These are phyloP conservation scores for Colletotrichum sp. DNA, from an alignment of 2,329 filamentous ascomycete species.

Conservation along the genomic window DNA sequence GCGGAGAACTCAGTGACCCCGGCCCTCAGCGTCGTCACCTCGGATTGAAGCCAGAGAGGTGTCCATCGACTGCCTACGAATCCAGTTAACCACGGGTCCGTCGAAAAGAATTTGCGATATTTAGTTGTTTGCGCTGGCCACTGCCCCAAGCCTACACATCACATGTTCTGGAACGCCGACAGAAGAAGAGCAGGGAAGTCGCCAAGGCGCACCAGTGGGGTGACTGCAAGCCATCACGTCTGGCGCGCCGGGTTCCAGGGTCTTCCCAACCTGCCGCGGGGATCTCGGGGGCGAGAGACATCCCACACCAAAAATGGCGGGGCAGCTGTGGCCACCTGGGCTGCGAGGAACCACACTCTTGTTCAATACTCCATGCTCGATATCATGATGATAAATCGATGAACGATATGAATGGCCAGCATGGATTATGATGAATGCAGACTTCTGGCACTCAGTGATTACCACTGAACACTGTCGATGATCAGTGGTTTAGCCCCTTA, in stretches of 20 bases:
- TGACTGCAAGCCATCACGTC: not conserved
- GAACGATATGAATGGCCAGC: not conserved
- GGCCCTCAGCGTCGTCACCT: not conserved
- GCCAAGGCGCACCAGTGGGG: constrained; percentile 7
- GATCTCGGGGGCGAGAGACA: constrained; percentile 17
- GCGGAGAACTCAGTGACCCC: constrained; percentile 5
- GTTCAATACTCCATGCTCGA: not conserved
- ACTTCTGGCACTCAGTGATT: not conserved
- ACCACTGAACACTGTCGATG: not conserved
- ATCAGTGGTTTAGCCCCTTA: not conserved
- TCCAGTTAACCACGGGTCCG: not conserved
- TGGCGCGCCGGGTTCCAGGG: constrained; percentile 1
- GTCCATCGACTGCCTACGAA: not conserved
- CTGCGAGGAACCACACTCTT: not conserved
- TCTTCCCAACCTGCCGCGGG: not conserved
- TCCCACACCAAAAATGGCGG: not conserved
- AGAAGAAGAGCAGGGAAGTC: not conserved
- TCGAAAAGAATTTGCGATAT: not conserved
- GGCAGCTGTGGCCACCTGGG: not conserved
- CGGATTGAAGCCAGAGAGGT: not conserved
- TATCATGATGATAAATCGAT: not conserved
- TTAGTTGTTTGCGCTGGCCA: not conserved
- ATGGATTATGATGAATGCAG: not conserved
- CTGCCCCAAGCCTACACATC: not conserved
- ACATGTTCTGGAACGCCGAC: not conserved